Evolutionary conservation across 2,329 filamentous ascomycete species (phyloP).

Genomic region (Cercospora sojina): DNA sequence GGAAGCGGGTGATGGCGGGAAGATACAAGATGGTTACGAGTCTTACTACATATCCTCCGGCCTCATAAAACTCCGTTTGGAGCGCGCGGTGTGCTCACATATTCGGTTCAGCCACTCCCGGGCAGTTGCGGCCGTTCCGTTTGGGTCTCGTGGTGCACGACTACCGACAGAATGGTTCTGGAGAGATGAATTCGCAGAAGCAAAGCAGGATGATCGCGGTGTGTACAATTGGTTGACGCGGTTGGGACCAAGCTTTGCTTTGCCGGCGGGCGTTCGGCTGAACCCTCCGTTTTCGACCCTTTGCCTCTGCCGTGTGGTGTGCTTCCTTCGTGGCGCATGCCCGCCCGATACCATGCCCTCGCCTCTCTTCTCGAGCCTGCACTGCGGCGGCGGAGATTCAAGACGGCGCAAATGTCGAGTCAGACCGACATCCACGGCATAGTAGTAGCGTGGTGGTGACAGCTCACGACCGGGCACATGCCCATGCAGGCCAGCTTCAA

Average conservation of each 20-base stretch:
- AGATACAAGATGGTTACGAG: neutral
- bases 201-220: neutral
- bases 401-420: neutral
- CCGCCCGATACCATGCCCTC: neutral
- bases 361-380: neutral
- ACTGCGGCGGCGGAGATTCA: neutral
- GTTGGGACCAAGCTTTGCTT: neutral
- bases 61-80: neutral
- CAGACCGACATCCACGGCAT: neutral
- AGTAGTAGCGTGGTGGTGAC: neutral
- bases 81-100: neutral
- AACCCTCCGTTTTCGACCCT: neutral
- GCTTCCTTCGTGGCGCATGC: neutral
- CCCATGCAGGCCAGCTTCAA: neutral
- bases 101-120: neutral
- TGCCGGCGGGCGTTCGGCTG: neutral
- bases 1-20: neutral
- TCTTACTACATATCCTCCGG: neutral
- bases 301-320: neutral
- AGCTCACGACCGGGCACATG: neutral
- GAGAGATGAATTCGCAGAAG: neutral
- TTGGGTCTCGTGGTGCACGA: neutral
- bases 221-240: conserved; percentile 5
- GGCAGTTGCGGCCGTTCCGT: neutral
- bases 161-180: conserved; percentile 6